Evolutionary conservation across 2,329 filamentous ascomycete genomes (phyloP).

Genomic region (Paracorniculantispora psalliotae): DNA sequence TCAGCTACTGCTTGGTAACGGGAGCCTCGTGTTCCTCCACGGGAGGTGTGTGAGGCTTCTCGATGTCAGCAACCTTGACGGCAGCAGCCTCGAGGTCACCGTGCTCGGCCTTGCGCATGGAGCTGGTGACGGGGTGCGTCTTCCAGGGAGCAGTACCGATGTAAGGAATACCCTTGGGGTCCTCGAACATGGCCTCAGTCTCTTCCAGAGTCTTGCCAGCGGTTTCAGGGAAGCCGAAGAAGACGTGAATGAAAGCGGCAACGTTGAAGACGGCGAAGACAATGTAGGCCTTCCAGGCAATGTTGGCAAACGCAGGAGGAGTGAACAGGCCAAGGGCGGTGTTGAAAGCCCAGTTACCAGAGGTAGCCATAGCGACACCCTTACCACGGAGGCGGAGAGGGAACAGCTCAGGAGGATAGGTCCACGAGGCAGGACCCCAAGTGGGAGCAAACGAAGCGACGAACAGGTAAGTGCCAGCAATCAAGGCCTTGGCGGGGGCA

Average conservation of each 20-base stretch:
- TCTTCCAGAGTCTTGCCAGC: constrained; percentile 52
- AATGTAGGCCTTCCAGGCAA: constrained; percentile 47
- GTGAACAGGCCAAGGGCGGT: constrained; percentile 36
- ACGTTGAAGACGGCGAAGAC: constrained; percentile 49
- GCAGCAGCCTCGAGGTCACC: constrained; percentile 22
- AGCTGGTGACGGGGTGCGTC: constrained; percentile 22
- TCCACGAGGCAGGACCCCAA: constrained; percentile 46
- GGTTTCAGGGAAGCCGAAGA: constrained; percentile 54
- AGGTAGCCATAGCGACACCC: constrained; percentile 32
- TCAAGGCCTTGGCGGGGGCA: constrained; percentile 54
- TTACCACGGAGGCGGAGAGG: constrained; percentile 33
- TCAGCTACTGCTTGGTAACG: not conserved
- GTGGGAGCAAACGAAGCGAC: constrained; percentile 46
- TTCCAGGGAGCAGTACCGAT: constrained; percentile 30
- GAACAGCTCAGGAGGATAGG: constrained; percentile 38
- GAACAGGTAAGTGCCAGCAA: constrained; percentile 62
- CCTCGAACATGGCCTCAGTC: constrained; percentile 44
- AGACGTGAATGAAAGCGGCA: constrained; percentile 45
- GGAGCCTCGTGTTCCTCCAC: constrained; percentile 8
- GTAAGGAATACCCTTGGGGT: constrained; percentile 27
- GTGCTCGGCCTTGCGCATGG: constrained; percentile 20
- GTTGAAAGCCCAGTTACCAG: constrained; percentile 37
- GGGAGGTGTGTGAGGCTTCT: constrained; percentile 14
- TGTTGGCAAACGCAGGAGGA: constrained; percentile 33
- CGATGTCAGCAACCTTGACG: constrained; percentile 19